Evolutionary conservation across 2,329 filamentous ascomycete species (phyloP).

Genomic region (Hypoxylon rubiginosum): DNA sequence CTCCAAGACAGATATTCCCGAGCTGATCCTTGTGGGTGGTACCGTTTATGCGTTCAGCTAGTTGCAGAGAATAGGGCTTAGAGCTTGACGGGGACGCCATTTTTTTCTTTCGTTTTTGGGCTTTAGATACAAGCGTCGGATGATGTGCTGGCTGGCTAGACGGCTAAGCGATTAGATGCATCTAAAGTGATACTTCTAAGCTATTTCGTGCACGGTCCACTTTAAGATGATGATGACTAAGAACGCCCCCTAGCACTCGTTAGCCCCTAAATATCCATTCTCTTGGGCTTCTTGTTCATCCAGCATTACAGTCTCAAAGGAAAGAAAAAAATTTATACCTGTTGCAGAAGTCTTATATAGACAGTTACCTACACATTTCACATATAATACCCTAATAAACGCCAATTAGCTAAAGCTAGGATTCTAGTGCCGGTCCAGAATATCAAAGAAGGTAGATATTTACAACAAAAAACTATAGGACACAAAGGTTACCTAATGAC

Average conservation of each 20-base stretch:
- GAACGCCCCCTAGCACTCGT: too few species aligned
- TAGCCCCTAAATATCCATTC: too few species aligned
- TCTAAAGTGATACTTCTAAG: neutral
- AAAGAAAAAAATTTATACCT: too few species aligned
- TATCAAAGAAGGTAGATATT: slow-evolving; percentile 37
- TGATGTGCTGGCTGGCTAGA: neutral
- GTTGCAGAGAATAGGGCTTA: slow-evolving; percentile 39
- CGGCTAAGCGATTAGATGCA: neutral
- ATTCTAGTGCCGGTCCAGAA: too few species aligned
- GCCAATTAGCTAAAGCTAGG: too few species aligned
- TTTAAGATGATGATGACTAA: neutral
- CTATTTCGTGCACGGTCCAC: too few species aligned
- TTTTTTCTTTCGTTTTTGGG: slow-evolving; percentile 9
- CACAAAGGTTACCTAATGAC: slow-evolving; percentile 58
- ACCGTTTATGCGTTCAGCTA: slow-evolving; percentile 42
- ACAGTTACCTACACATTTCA: too few species aligned
- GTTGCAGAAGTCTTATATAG: too few species aligned
- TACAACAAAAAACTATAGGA: slow-evolving; percentile 61
- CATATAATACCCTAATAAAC: too few species aligned
- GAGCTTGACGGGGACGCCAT: slow-evolving; percentile 29
- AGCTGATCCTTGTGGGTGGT: slow-evolving; percentile 44
- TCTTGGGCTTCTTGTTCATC: too few species aligned
- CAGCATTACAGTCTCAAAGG: too few species aligned
- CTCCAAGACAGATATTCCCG: slow-evolving; percentile 36
- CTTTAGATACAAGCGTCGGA: neutral